Base-by-base conservation (phyloP, 2,329 filamentous ascomycete genomes). In the Orbilia brochopaga region DNA sequence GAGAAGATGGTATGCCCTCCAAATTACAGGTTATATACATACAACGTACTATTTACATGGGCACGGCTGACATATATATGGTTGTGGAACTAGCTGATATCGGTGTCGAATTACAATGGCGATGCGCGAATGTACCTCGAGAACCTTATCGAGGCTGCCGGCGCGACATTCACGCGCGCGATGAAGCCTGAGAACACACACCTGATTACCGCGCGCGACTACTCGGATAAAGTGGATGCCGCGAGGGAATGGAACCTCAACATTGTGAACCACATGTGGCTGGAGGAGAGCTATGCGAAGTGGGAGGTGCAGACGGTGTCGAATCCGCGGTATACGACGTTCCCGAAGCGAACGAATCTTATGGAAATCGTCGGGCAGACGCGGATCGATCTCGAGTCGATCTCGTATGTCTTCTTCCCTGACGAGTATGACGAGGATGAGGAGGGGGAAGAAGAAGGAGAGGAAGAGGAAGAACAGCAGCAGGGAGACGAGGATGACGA, bases 111-210 rank as follows among this genome's bases (percentile, higher is more conserved):
- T 79, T 99, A 99, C 78, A 91, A 91, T 51, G 94, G 94, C 32
- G 94, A 99, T 79, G 91, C 94, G 15, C 87, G 94, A 52, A 87
- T 91, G 58, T 99, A 97, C 77, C 84, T 99, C 2, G 92, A 97
- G 79, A 97, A 96, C 75, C 84, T 99, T 40, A 89, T 97, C 76
- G 87, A 83, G 70, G 92, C 92, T 23, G 84, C 89, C 15, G 94
- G 94, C 15, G 93, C 90, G 7, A 88, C 90, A 73, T 97, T 91
- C 78, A 99, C 94, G 30, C 96, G 95, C 81, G 95, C 91, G 0
- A 90, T 99, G 87, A 95, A 91, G 79, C 87, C 90, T 75, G 92
- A 97, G 73, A 97, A 99, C 79, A 97, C 92, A 0, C 94, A 99
- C 80, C 85, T 99, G 0, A 89, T 99, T 76, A 96, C 93, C 0